These are phyloP conservation scores for Verticillium dahliae DNA, from an alignment of 2,329 filamentous ascomycete species.

Conservation along the genomic window DNA sequence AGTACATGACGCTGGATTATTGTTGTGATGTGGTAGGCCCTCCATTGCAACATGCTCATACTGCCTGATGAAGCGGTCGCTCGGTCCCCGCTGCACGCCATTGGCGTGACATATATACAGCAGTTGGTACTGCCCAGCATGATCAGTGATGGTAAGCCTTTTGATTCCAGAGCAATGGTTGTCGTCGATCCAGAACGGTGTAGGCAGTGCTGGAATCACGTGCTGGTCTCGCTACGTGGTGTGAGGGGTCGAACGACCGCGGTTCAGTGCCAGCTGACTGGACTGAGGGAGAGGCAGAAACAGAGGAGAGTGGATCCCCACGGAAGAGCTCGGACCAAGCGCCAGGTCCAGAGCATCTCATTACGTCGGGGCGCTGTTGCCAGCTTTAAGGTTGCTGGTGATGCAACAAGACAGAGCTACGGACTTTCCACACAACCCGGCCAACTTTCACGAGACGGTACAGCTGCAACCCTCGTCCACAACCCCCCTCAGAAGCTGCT, in stretches of 20 bases:
- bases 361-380: neutral
- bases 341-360: neutral
- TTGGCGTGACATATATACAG: too few relatives aligned
- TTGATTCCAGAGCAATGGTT: too few relatives aligned
- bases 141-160: too few relatives aligned
- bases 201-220: too few relatives aligned
- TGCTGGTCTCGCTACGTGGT: neutral
- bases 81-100: too few relatives aligned
- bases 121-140: too few relatives aligned
- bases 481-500: conserved; percentile 9
- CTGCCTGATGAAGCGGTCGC: too few relatives aligned
- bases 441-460: neutral
- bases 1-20: too few relatives aligned
- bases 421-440: neutral
- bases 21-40: too few relatives aligned
- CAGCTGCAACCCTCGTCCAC: neutral
- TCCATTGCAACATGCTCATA: too few relatives aligned
- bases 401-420: neutral
- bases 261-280: neutral
- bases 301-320: neutral
- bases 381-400: neutral
- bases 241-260: neutral
- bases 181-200: too few relatives aligned
- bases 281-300: neutral
- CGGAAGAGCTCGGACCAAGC: neutral